Percentiles rank a stretch among this genome's conserved stretches.
phyloP scores from a whole-genome alignment of 257 asterid genomes.

The Capsicum chinense region DNA sequence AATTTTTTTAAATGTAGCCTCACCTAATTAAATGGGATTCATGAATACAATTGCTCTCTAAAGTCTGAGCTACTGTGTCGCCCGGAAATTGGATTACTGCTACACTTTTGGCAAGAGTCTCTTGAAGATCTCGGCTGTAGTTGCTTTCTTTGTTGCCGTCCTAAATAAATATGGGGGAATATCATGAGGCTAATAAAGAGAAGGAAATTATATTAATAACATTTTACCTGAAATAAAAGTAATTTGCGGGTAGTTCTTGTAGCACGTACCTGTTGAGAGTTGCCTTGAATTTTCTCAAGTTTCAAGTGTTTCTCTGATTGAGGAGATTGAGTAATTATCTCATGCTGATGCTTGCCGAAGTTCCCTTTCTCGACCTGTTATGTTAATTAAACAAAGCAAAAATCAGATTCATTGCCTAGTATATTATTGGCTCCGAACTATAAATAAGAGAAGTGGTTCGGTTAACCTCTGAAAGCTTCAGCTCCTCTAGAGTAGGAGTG shows the following conservation, averaged over 20 bases:
- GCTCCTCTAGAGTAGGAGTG: background rate
- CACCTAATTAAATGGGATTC: constrained; percentile 10
- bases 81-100: background rate
- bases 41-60: background rate
- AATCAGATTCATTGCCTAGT: background rate
- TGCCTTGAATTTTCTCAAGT: constrained; percentile 4
- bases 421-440: background rate
- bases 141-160: constrained; percentile 24
- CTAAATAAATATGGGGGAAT: background rate
- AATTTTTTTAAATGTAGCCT: background rate
- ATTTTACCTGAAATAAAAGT: background rate
- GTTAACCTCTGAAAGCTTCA: constrained; percentile 19
- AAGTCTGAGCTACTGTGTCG: constrained; percentile 13
- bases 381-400: background rate
- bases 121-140: constrained; percentile 3
- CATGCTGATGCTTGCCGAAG: background rate
- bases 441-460: background rate
- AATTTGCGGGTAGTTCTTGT: background rate
- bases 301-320: constrained; percentile 6
- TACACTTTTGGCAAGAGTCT: constrained; percentile 15
- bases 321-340: constrained; percentile 12
- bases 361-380: constrained; percentile 12
- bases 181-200: background rate
- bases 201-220: background rate
- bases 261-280: background rate